Percentiles rank a stretch among this genome's conserved stretches.
Conservation (phyloP, 495 filamentous ascomycete species). For the Penicillium argentinense region DNA sequence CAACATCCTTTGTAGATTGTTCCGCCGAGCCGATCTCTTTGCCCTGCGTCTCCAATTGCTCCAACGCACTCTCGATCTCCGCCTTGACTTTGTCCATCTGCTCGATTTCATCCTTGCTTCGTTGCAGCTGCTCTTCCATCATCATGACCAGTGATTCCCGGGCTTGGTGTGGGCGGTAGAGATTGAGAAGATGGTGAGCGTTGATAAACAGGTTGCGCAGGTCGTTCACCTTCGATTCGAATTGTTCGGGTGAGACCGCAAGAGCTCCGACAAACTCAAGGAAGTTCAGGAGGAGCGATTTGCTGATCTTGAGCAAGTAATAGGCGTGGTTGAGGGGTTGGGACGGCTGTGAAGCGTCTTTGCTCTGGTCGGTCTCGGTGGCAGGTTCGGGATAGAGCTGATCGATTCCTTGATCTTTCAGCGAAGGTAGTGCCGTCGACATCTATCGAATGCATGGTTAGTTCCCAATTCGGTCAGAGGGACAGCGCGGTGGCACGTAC, state of each 20-base stretch:
- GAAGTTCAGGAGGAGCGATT: constrained; percentile 81
- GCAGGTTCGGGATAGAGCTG: constrained; percentile 64
- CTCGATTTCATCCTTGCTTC: constrained; percentile 72
- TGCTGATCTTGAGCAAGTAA: constrained; percentile 75
- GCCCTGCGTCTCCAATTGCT: constrained; percentile 55
- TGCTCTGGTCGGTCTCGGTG: constrained; percentile 34
- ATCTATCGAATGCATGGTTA: constrained; percentile 30
- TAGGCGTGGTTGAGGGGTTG: constrained; percentile 64
- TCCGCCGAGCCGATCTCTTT: constrained; percentile 14
- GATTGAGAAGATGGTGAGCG: constrained; percentile 86
- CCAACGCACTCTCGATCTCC: constrained; percentile 68
- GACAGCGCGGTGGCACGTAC: too few species aligned
- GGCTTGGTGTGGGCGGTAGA: constrained; percentile 94
- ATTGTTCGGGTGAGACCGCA: constrained; percentile 57
- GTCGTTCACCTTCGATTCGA: constrained; percentile 66
- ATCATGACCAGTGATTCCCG: constrained; percentile 83
- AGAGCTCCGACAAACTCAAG: constrained; percentile 76
- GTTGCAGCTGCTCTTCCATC: constrained; percentile 87
- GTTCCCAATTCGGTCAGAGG: background rate
- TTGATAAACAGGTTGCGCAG: constrained; percentile 81
- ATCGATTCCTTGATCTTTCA: constrained; percentile 67
- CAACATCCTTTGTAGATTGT: background rate
- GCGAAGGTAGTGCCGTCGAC: constrained; percentile 61
- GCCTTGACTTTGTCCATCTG: constrained; percentile 69
- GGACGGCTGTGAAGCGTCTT: constrained; percentile 34